A percentile compares a stretch with the other conserved stretches of the same genome.
phyloP scores from a whole-genome alignment of 164 flowering plant genomes.

The Piper longum region DNA sequence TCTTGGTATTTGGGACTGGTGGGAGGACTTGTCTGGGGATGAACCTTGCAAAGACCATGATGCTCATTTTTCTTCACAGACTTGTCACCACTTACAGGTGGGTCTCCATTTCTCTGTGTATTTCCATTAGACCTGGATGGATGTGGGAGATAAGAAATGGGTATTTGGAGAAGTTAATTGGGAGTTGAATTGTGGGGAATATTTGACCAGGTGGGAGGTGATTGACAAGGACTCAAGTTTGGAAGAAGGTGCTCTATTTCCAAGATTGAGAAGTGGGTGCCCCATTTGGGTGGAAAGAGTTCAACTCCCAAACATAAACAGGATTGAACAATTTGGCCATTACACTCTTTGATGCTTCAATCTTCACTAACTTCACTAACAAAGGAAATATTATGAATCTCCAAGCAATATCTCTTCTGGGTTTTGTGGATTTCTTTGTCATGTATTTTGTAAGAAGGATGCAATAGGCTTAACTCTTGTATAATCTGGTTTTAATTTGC shows the following conservation, averaged over 20 bases:
- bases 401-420: too few species aligned
- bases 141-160: not conserved
- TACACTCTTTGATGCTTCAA: too few species aligned
- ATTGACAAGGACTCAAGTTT: conserved; percentile 28
- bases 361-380: not conserved
- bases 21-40: conserved; percentile 41
- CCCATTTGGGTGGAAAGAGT: conserved; percentile 18
- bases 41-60: conserved; percentile 31
- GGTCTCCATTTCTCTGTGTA: not conserved
- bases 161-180: not conserved
- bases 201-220: conserved; percentile 32
- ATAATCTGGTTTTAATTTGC: too few species aligned
- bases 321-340: too few species aligned
- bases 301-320: not conserved
- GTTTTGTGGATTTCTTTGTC: too few species aligned
- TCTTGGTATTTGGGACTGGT: conserved; percentile 45
- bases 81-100: conserved; percentile 39
- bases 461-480: too few species aligned
- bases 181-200: not conserved
- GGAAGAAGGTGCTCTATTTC: conserved; percentile 32
- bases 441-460: too few species aligned
- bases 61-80: conserved; percentile 42
- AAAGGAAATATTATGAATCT: too few species aligned
- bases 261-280: conserved; percentile 32
- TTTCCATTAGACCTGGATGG: not conserved